Base-by-base conservation (phyloP, 2,329 filamentous ascomycete species). In the Aspergillus sp. region DNA sequence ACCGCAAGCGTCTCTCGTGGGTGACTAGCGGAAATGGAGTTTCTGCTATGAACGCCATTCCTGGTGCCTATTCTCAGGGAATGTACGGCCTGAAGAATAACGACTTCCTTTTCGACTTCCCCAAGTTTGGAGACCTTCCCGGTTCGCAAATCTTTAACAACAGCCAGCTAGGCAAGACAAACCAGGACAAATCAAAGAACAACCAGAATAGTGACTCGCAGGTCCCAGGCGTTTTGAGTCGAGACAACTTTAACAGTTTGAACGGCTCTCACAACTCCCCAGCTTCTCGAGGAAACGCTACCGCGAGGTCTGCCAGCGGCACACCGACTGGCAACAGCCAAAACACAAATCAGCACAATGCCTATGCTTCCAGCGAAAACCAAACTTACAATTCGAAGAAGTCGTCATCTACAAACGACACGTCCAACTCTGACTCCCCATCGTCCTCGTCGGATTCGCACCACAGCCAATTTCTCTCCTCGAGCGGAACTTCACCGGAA, bases 91-190 rank as follows among this genome's bases (percentile, higher is more conserved):
- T 84, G 43, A 82, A 76, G 57, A 85, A 86, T 50, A 85, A 86
- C 63, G 90, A 86, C 62, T 97, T 97, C 62, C 85, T 91, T 54
- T 97, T 98, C 56, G 91, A 97, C 54, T 97, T 97, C 52, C 91
- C 93, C 52, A 90, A 87, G 62, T 97, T 98, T 59, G 93, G 93
- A 37, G 78, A 83, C 46, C 77, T 94, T 27, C 78, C 79, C 13
- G 73, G 71, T 27, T 67, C 71, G 4, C 74, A 77, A 48, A 69
- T 79, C 9, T 73, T 79, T 47, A 74, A 67, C 47, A 74, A 72
- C 44, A 65, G 69, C n/a, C 62, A 69, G 7, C 52, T 69, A 37
- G 48, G 57, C 28, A 66, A 67, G 55, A 54, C 67, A 11, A 50
- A 55, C 27, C 48, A 58, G 49, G 44, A 53, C 7, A 49, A 54